A percentile compares a stretch with the other conserved stretches of the same genome.
Conservation (phyloP, 2,329 filamentous ascomycete species). For the Calonectria pseudoreteaudii region DNA sequence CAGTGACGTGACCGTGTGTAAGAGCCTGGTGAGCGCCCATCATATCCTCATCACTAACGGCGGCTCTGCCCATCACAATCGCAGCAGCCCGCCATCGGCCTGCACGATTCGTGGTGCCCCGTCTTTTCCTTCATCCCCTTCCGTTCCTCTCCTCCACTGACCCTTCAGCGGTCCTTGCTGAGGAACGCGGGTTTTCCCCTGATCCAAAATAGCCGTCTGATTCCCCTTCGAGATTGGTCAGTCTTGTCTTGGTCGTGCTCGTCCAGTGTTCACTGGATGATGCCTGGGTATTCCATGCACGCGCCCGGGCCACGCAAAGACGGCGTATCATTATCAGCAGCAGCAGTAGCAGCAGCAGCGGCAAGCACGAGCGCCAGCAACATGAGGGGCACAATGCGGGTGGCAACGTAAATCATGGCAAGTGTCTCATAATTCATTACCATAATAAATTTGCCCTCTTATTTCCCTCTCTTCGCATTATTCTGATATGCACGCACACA, state of each 20-base stretch:
- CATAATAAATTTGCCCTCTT: background rate
- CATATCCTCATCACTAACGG: conserved; percentile 7
- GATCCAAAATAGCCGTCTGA: conserved; percentile 16
- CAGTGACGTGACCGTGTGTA: conserved; percentile 20
- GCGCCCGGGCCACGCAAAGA: background rate
- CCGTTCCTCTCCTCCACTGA: background rate
- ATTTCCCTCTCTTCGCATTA: conserved; percentile 7
- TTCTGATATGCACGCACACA: conserved; percentile 2
- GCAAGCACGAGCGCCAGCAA: background rate
- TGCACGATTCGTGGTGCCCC: background rate
- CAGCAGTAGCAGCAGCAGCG: background rate
- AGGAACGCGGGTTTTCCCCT: background rate
- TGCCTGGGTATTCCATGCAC: background rate
- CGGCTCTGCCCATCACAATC: conserved; percentile 14
- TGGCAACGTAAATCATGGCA: conserved; percentile 6
- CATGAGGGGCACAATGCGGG: conserved; percentile 8
- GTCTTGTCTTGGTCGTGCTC: background rate
- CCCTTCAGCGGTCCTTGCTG: background rate
- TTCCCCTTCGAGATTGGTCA: background rate
- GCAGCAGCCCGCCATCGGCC: background rate
- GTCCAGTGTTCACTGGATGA: background rate
- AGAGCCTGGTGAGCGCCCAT: conserved; percentile 8
- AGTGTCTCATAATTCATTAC: conserved; percentile 2
- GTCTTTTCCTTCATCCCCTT: background rate
- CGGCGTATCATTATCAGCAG: background rate